Conservation (phyloP, 768 basidiomycete species). For the Artomyces pyxidatus region DNA sequence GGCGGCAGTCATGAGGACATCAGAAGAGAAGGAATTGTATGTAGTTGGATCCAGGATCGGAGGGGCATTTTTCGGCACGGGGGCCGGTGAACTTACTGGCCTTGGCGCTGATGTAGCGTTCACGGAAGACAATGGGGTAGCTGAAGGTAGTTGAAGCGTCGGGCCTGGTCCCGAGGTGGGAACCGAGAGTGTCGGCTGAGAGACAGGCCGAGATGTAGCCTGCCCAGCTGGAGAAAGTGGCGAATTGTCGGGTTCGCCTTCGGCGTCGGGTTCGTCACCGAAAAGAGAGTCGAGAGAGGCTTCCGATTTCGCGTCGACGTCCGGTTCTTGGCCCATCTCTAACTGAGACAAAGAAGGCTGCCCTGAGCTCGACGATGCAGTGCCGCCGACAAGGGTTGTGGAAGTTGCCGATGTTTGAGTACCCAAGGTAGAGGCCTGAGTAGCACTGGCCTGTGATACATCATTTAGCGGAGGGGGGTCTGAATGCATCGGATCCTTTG, state of each 20-base stretch:
- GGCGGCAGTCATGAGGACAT: slow-evolving; percentile 80
- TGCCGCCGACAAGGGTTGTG: not conserved
- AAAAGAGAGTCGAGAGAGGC: slow-evolving; percentile 85
- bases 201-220: not conserved
- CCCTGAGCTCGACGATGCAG: not conserved
- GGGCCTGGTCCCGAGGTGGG: slow-evolving; percentile 12
- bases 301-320: slow-evolving; percentile 66
- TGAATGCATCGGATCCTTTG: not conserved
- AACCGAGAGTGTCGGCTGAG: slow-evolving; percentile 3
- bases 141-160: slow-evolving; percentile 7
- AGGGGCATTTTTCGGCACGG: slow-evolving; percentile 61
- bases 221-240: not conserved
- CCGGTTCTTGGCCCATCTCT: slow-evolving; percentile 1
- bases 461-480: slow-evolving; percentile 1
- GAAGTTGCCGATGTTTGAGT: not conserved
- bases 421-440: not conserved
- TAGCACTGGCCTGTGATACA: not conserved
- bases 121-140: slow-evolving; percentile 10
- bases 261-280: slow-evolving; percentile 71
- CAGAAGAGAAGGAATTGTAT: slow-evolving; percentile 64
- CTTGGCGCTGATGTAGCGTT: slow-evolving; percentile 34
- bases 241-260: slow-evolving; percentile 32
- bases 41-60: slow-evolving; percentile 56
- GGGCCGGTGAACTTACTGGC: slow-evolving; percentile 49
- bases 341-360: not conserved